Base-by-base conservation (phyloP, 2,329 filamentous ascomycete genomes). In the Fusarium tricinctum region DNA sequence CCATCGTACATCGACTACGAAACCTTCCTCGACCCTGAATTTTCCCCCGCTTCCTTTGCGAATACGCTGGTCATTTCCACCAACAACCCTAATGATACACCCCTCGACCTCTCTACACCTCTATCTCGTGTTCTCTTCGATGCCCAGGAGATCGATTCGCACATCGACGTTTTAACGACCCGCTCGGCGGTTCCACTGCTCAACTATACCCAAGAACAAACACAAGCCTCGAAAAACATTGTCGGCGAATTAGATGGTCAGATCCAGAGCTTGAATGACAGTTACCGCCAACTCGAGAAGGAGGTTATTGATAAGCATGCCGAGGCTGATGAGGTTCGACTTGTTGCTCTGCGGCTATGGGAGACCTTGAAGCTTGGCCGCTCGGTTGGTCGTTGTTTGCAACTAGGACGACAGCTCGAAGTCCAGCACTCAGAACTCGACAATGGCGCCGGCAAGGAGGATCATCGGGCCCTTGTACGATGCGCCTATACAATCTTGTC, bases 1-100 rank as follows among this genome's bases (percentile, higher is more conserved):
- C 86, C 90, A 40, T 96, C 93, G 10, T 99, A 99, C 81, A 94
- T 99, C 76, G 94, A 98, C 86, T 97, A 97, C 81, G 93, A 97
- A 78, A 87, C 92, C 68, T 97, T 99, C 75, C 88, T 97, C 69
- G 88, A 91, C 48, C 92, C 94, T 13, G 83, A 87, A 65, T 99
- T 99, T 82, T 92, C 90, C 22, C 88, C 95, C 8, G 85, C 91
- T 20, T 81, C 86, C 17, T 97, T 98, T 76, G 95, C 96, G 73
- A 97, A 98, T 79, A 88, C 88, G 26, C 89, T 99, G 61, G 92
- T 98, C 48, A 89, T 94, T 58, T 86, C 90, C 39, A 98, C 95
- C 56, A 98, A 98, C 83, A 97, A 97, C 81, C 86, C 93, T 60
- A 92, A 91, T 71, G 96, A 98, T 80, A 91, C 91, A 3, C 92